A percentile compares a stretch with the other conserved stretches of the same genome.
Conservation (phyloP, 768 basidiomycete species). For the Tricholoma sp. region DNA sequence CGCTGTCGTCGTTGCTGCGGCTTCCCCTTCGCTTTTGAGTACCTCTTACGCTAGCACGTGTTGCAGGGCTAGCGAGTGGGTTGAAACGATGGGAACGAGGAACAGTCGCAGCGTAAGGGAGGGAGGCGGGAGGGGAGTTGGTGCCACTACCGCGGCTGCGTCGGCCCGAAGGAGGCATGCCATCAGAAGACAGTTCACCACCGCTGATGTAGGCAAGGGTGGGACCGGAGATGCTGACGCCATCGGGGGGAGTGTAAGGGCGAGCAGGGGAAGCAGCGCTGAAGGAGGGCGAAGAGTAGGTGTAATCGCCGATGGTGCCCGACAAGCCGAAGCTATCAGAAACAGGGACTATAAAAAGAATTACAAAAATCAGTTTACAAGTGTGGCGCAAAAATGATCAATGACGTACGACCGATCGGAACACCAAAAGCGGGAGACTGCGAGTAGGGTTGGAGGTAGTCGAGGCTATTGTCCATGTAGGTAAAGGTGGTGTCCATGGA, state of each 20-base stretch:
- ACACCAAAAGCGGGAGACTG: slow-evolving; percentile 54
- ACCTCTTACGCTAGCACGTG: slow-evolving; percentile 46
- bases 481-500: slow-evolving; percentile 39
- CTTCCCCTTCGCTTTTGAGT: slow-evolving; percentile 39
- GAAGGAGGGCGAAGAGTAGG: slow-evolving; percentile 49
- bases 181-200: slow-evolving; percentile 73
- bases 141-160: slow-evolving; percentile 70
- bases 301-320: slow-evolving; percentile 46
- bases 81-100: slow-evolving; percentile 78
- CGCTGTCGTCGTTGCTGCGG: slow-evolving; percentile 60
- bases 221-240: slow-evolving; percentile 61
- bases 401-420: slow-evolving; percentile 56
- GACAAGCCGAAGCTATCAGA: slow-evolving; percentile 57
- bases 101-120: slow-evolving; percentile 54
- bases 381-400: slow-evolving; percentile 2
- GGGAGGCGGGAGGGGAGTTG: slow-evolving; percentile 37
- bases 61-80: slow-evolving; percentile 58
- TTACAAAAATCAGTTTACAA: slow-evolving; percentile 6
- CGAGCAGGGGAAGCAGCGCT: slow-evolving; percentile 53
- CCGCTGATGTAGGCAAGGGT: slow-evolving; percentile 64
- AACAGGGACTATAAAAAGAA: slow-evolving; percentile 40
- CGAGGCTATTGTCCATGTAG: slow-evolving; percentile 48
- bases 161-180: slow-evolving; percentile 49
- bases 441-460: slow-evolving; percentile 70
- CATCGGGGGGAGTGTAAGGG: slow-evolving; percentile 65